Conservation (phyloP, 73 alveolate species). For the Breviolum minutum region DNA sequence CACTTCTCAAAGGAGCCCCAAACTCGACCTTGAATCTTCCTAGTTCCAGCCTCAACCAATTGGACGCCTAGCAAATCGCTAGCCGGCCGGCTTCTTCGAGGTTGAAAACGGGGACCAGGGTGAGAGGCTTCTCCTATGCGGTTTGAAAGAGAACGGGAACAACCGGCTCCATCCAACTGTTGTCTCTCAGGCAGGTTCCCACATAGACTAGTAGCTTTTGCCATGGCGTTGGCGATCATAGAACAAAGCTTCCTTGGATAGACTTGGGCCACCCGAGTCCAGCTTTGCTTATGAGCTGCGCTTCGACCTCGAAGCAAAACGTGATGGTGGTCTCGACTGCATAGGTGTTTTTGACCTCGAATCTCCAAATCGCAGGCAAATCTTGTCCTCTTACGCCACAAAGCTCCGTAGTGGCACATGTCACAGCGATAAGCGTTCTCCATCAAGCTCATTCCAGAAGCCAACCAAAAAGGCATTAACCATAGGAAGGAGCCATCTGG, state of each 20-base stretch:
- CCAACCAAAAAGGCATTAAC: neutral
- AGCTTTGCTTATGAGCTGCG: neutral
- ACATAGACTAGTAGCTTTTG: neutral
- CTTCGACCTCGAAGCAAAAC: neutral
- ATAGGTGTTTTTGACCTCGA: neutral
- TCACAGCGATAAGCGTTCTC: neutral
- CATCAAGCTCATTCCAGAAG: neutral
- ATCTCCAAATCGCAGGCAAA: neutral
- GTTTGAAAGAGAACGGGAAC: too few relatives aligned
- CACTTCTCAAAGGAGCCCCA: neutral
- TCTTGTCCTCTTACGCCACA: neutral
- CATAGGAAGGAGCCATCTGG: neutral
- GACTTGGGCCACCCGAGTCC: neutral
- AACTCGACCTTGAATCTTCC: neutral
- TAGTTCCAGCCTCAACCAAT: neutral
- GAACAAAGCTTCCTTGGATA: neutral
- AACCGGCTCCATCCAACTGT: too few relatives aligned
- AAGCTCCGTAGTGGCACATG: neutral
- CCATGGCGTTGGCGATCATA: neutral
- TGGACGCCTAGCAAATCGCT: neutral
- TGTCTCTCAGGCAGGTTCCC: too few relatives aligned
- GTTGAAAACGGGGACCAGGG: neutral
- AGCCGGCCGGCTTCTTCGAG: too few relatives aligned
- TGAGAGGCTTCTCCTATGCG: neutral
- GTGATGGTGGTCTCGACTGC: neutral